These are phyloP conservation scores for Ceratocystis variospora DNA, from an alignment of 2,329 filamentous ascomycete genomes.

Conservation along the genomic window DNA sequence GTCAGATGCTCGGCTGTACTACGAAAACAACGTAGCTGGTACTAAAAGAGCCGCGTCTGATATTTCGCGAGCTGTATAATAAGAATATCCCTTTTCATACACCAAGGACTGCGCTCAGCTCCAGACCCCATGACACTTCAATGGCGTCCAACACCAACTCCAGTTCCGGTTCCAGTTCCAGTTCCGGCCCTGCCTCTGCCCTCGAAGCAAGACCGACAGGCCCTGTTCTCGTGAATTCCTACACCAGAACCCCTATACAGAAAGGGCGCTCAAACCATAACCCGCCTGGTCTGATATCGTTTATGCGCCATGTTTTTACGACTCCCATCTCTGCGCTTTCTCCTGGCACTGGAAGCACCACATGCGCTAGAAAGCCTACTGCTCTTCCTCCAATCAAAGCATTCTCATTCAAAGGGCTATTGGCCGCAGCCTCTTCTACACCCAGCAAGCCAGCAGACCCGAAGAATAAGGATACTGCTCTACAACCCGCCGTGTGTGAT, in stretches of 20 bases:
- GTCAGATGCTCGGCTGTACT: background rate
- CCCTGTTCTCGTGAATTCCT: slow-evolving; percentile 4
- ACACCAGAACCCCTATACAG: slow-evolving; percentile 20
- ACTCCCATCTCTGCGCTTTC: background rate
- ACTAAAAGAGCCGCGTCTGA: background rate
- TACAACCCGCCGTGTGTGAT: slow-evolving; percentile 29
- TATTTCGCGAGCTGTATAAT: background rate
- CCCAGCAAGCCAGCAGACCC: background rate
- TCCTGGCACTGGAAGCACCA: background rate
- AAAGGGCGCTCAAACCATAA: background rate
- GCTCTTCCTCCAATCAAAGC: slow-evolving; percentile 45
- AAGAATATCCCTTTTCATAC: background rate
- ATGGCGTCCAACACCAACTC: background rate
- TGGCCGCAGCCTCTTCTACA: slow-evolving; percentile 27
- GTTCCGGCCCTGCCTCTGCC: background rate
- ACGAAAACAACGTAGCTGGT: background rate
- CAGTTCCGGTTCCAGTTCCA: background rate
- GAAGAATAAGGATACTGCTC: background rate
- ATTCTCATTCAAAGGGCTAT: slow-evolving; percentile 51
- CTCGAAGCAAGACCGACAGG: background rate
- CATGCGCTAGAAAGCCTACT: background rate
- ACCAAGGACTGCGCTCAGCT: background rate
- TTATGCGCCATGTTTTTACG: background rate
- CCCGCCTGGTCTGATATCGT: background rate
- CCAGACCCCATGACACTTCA: background rate